Evolutionary conservation across 2,329 filamentous ascomycete genomes (phyloP).

Genomic region (Colletotrichum spaethianum): DNA sequence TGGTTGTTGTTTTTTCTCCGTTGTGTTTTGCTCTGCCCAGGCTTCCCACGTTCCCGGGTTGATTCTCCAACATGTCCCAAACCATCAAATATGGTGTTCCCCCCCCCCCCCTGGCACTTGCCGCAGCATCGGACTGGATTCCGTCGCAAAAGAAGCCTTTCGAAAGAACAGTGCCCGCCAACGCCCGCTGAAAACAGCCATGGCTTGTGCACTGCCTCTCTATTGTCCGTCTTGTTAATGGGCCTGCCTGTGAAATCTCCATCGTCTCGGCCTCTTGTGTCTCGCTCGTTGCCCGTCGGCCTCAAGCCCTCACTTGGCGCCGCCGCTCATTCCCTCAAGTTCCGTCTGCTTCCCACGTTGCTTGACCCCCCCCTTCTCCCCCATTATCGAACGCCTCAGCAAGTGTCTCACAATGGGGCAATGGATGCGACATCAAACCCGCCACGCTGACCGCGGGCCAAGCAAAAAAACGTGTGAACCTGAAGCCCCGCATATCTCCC

Average conservation of each 20-base stretch:
- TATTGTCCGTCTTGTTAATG: too few species aligned
- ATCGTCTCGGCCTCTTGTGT: neutral
- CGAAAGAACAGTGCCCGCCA: neutral
- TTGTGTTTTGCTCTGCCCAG: constrained; percentile 3
- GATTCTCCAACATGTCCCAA: neutral
- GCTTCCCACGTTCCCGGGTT: neutral
- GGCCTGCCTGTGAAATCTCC: too few species aligned
- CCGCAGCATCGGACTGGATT: constrained; percentile 21
- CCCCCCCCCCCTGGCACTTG: constrained; percentile 19
- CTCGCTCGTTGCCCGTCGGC: neutral
- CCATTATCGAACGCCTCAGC: constrained; percentile 19
- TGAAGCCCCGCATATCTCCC: constrained; percentile 1
- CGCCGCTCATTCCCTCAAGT: neutral
- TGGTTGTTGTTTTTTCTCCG: too few species aligned
- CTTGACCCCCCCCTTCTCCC: neutral
- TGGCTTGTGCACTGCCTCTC: neutral
- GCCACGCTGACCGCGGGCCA: constrained; percentile 11
- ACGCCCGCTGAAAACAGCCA: constrained; percentile 19
- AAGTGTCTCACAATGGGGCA: constrained; percentile 28
- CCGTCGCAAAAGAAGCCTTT: neutral
- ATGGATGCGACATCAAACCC: constrained; percentile 20
- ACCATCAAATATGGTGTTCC: neutral
- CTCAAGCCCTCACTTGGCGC: neutral
- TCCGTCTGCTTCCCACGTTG: neutral
- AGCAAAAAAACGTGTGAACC: neutral